These are phyloP conservation scores for Globisporangium cylindrosporum DNA, from an alignment of 352 stramenopile genomes.

Conservation along the genomic window DNA sequence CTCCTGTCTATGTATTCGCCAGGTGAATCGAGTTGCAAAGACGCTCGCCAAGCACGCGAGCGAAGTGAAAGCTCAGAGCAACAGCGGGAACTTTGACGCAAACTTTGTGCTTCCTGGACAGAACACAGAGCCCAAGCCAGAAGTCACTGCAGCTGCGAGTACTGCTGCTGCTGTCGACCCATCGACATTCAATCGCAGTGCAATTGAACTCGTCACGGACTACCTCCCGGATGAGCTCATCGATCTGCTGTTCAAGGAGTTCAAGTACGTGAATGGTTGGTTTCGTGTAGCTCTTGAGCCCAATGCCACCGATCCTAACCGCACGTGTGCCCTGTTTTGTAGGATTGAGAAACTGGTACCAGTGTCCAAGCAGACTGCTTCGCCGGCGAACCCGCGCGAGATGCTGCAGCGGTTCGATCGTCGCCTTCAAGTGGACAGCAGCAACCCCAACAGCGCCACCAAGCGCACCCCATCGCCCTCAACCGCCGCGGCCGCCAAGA, in stretches of 20 bases:
- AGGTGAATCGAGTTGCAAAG: slow-evolving; percentile 38
- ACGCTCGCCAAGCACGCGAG: slow-evolving; percentile 38
- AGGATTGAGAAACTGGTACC: slow-evolving; percentile 31
- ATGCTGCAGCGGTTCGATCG: slow-evolving; percentile 27
- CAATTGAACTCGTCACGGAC: slow-evolving; percentile 56
- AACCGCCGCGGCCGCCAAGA: slow-evolving; percentile 40
- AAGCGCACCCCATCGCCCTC: slow-evolving; percentile 40
- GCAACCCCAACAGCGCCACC: slow-evolving; percentile 1
- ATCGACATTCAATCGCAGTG: slow-evolving; percentile 27
- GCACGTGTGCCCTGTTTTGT: neutral
- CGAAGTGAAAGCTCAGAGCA: slow-evolving; percentile 16
- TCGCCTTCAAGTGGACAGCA: slow-evolving; percentile 26
- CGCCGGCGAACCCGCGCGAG: slow-evolving; percentile 12
- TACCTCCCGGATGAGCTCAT: slow-evolving; percentile 51
- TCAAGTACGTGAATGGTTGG: slow-evolving; percentile 40
- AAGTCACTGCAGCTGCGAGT: neutral
- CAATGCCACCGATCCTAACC: neutral
- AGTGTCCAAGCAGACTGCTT: slow-evolving; percentile 13
- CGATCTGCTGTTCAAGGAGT: slow-evolving; percentile 40
- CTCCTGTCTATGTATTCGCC: neutral
- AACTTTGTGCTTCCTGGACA: slow-evolving; percentile 15
- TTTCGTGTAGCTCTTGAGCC: neutral
- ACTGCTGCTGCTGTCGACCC: slow-evolving; percentile 1
- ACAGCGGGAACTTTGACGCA: slow-evolving; percentile 30
- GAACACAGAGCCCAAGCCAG: slow-evolving; percentile 13